Base-by-base conservation (phyloP, 495 filamentous ascomycete species). In the Podospora sp. region DNA sequence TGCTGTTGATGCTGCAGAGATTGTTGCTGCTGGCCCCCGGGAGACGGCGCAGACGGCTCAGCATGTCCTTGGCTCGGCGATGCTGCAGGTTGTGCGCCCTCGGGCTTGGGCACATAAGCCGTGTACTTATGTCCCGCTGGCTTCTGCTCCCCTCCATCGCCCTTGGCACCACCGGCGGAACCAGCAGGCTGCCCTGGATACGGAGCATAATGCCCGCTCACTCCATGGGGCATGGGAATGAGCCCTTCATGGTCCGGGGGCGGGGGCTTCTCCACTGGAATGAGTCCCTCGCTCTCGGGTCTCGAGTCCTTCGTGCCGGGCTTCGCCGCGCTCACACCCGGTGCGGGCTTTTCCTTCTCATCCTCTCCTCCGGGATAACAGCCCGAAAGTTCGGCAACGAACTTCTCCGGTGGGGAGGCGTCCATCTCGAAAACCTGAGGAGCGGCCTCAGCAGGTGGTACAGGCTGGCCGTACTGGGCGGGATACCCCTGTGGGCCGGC, bases 301-400 rank as follows among this genome's bases (percentile, higher is more conserved):
- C 25, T 18, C 6, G 21, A 12, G 40, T 4, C 11, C 6, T 35
- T 29, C 5, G 33, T 25, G 4, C 7, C 20, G 0, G 59, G 20
- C 59, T 62, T 24, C 8, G 6, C 35, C 7, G 6, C 21, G 20
- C 9, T 60, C 12, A 27, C 14, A 22, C 25, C 6, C 29, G 59
- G 1, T 24, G 14, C 59, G 6, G 59, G 59, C 6, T 24, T 40
- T 14, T 29, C 8, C 22, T 27, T 22, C 18, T 67, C 55, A 7
- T 56, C 7, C 53, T n/a, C 21, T 12, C 1, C 21, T 6, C 16
- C 26, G 16, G 69, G 69, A 0, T 63, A 57, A 1, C 56, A 71
- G 9, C 69, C 69, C 22, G 25, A 57, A 14, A 71, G 62, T 27
- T 71, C 69, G 7, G 69, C 62, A 59, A 68, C 25, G 27, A 71